Percentiles rank a stretch among this genome's conserved stretches.
These are phyloP conservation scores for Heteromeles arbutifolia DNA, from an alignment of 306 rosid species.

Conservation along the genomic window DNA sequence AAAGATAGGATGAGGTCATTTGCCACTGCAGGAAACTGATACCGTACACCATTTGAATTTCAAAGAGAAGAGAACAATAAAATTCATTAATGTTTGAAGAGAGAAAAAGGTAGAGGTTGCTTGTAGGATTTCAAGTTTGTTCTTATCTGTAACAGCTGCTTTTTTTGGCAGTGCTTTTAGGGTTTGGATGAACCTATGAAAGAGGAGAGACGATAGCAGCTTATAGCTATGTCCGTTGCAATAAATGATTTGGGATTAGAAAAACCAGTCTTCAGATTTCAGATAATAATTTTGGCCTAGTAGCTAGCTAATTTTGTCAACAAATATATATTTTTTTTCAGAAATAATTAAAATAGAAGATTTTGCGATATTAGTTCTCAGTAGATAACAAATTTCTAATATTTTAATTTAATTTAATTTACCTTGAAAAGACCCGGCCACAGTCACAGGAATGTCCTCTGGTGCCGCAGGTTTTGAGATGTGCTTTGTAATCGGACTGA, in stretches of 20 bases:
- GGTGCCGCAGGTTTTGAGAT: constrained; percentile 97
- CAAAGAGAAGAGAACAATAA: neutral
- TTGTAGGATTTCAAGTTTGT: neutral
- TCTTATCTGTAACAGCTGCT: neutral
- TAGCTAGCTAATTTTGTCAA: neutral
- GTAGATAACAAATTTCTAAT: too few species aligned
- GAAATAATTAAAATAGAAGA: neutral
- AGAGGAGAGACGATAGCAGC: neutral
- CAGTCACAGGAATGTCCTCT: constrained; percentile 98
- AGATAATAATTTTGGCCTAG: neutral
- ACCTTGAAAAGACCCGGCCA: constrained; percentile 96
- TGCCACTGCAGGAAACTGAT: neutral
- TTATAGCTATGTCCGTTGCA: neutral
- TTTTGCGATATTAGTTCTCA: neutral
- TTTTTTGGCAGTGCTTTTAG: neutral
- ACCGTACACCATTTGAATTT: neutral
- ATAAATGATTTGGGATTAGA: neutral
- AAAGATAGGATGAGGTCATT: neutral
- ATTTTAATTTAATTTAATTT: neutral
- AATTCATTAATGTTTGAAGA: neutral
- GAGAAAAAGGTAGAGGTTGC: neutral
- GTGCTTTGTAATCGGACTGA: constrained; percentile 95
- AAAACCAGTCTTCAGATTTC: neutral
- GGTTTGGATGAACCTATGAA: neutral
- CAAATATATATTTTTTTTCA: too few species aligned